Evolutionary conservation across 805 yeast species (phyloP), one percentile per base, ranked within the genome.

Genomic region (Candida caryicola): DNA sequence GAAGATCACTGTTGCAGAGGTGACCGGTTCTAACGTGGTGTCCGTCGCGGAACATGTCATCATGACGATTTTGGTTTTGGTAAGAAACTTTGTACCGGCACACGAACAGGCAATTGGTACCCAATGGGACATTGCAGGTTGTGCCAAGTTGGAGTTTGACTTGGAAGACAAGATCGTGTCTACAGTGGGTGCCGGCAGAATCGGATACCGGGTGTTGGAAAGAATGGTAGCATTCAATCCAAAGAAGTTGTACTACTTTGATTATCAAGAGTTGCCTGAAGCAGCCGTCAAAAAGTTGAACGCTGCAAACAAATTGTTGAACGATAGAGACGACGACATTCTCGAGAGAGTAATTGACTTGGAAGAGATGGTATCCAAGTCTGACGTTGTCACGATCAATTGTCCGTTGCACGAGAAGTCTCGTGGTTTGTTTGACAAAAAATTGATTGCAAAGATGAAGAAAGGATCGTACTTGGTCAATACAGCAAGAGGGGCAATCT

Each of bases 171-270:
- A 85, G 64, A 82, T 79, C 21, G 69, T 85, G 42, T 82, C 85
- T n/a, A 83, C 90, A 29, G 83, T 85, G 44, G 93, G 90, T 42
- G 84, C 84, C 19, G 93, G 91, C 36, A 75, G 91, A 60, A 85
- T 85, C 51, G 93, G 93, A 18, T 80, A 76, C 68, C 73, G 87
- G 43, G 84, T 85, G 17, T 69, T 85, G 54, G 83, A 82, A 62
- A 74, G 91, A 56, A 62, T 84, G 51, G 68, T 74, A 41, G 80
- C 91, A 2, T 85, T 85, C 68, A 79, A 81, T 55, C 86, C 88
- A 41, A 79, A 79, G 62, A 83, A 83, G 58, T 67, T 85, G 47
- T 70, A 80, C 45, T 85, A 84, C 66, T 85, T 69, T 60, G 91
- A 84, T 66, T 85, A 82, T 69, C 89, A 82, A 64, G 72, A 74